These are phyloP conservation scores for Dactylorhiza incarnata DNA, from an alignment of 106 monocot genomes.

Conservation along the genomic window DNA sequence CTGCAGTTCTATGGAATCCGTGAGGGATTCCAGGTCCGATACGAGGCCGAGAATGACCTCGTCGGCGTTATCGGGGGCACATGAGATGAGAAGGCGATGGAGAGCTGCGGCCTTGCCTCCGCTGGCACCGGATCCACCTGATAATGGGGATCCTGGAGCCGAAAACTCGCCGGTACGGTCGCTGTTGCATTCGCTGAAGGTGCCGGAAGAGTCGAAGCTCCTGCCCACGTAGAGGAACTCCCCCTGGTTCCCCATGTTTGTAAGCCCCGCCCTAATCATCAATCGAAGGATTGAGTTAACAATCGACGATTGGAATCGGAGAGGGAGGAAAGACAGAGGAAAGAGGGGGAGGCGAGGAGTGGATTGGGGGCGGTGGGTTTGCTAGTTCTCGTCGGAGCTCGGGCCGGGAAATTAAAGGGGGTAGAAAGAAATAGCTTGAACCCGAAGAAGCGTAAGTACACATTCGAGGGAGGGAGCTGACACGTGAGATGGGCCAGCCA, in stretches of 20 bases:
- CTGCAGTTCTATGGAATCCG: slow-evolving; percentile 27
- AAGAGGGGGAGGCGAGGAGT: not conserved
- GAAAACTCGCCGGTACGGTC: slow-evolving; percentile 50
- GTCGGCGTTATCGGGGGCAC: slow-evolving; percentile 24
- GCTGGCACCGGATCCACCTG: not conserved
- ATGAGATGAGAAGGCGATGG: slow-evolving; percentile 24
- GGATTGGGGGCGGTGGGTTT: not conserved
- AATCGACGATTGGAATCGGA: not conserved
- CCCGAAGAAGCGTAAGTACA: not conserved
- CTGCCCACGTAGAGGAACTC: slow-evolving; percentile 21
- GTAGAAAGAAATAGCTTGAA: not conserved
- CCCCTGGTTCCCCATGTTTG: slow-evolving; percentile 5
- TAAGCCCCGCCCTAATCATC: too few species aligned
- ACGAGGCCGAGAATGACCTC: slow-evolving; percentile 28
- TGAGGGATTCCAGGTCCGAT: slow-evolving; percentile 34
- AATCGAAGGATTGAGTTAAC: too few species aligned
- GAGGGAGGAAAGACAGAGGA: not conserved
- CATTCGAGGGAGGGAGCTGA: not conserved
- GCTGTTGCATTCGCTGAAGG: slow-evolving; percentile 52
- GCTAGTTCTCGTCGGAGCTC: not conserved
- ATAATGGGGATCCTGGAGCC: not conserved
- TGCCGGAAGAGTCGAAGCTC: slow-evolving; percentile 29
- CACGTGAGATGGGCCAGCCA: slow-evolving; percentile 8
- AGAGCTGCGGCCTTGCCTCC: not conserved
- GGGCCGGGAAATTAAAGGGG: not conserved